These are phyloP conservation scores for Inga laurina DNA, from an alignment of 306 rosid species.

Conservation along the genomic window DNA sequence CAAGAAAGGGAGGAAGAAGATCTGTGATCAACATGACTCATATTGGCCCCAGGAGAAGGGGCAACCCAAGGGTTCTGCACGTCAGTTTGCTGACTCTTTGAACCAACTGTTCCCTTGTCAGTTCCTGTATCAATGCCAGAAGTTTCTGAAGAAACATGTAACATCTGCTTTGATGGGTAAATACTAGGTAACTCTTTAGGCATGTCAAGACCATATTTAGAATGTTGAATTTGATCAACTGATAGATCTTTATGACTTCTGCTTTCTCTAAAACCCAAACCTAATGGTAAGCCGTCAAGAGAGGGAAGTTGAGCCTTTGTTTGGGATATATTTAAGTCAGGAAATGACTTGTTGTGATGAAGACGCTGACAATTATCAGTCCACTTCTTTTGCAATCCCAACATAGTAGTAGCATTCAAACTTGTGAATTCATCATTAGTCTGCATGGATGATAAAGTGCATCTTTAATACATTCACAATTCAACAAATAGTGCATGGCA, in stretches of 20 bases:
- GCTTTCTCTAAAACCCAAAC: constrained; percentile 46
- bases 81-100: constrained; percentile 37
- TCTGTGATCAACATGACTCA: constrained; percentile 35
- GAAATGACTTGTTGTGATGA: constrained; percentile 51
- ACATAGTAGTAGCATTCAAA: constrained; percentile 42
- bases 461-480: constrained; percentile 39
- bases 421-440: constrained; percentile 52
- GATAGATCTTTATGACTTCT: constrained; percentile 46
- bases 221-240: constrained; percentile 37
- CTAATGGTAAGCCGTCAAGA: constrained; percentile 47
- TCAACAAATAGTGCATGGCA: constrained; percentile 15
- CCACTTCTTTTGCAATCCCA: constrained; percentile 79
- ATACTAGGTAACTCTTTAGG: constrained; percentile 37
- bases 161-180: constrained; percentile 43
- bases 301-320: constrained; percentile 46
- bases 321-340: constrained; percentile 49
- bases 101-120: constrained; percentile 32
- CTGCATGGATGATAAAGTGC: constrained; percentile 73
- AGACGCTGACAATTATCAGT: constrained; percentile 56
- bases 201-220: constrained; percentile 37
- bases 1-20: constrained; percentile 48
- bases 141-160: constrained; percentile 41
- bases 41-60: constrained; percentile 30
- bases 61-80: constrained; percentile 34
- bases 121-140: constrained; percentile 28